Evolutionary conservation across 345 rosid species (phyloP).

Genomic region (Aegle marmelos): DNA sequence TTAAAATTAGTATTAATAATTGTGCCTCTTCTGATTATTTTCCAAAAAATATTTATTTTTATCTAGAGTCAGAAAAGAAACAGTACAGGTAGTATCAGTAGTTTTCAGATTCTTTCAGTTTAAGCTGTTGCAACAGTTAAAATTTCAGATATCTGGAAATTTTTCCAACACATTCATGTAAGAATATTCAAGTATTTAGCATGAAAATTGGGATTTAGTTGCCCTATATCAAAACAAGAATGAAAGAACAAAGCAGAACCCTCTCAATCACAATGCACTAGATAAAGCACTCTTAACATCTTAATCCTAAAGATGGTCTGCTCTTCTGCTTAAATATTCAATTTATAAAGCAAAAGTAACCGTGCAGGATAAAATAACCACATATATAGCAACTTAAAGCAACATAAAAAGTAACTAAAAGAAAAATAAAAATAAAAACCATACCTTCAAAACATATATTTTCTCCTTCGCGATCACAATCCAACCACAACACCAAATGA

Average conservation of each 20-base stretch:
- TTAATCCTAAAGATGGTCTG: not conserved
- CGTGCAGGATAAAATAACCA: not conserved
- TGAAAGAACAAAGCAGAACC: not conserved
- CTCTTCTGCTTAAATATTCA: not conserved
- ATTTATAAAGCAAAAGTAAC: not conserved
- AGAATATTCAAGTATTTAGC: not conserved
- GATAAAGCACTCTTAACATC: not conserved
- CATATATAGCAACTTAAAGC: not conserved
- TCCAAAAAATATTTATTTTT: not conserved
- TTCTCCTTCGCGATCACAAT: constrained; percentile 98
- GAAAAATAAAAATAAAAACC: constrained; percentile 6
- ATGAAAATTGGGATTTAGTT: not conserved
- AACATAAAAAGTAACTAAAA: too few species aligned
- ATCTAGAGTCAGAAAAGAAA: not conserved
- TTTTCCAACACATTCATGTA: not conserved
- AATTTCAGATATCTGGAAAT: not conserved
- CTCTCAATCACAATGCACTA: not conserved
- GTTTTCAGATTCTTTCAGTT: not conserved
- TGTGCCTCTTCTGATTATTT: not conserved
- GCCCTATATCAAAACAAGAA: not conserved
- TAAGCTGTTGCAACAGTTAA: not conserved
- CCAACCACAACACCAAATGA: constrained; percentile 90
- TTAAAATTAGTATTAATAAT: not conserved
- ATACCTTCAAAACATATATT: constrained; percentile 97
- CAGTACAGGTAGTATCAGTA: not conserved